These are phyloP conservation scores for Pseudopediastrum boryanum DNA, from an alignment of 139 green algal species.

Conservation along the genomic window DNA sequence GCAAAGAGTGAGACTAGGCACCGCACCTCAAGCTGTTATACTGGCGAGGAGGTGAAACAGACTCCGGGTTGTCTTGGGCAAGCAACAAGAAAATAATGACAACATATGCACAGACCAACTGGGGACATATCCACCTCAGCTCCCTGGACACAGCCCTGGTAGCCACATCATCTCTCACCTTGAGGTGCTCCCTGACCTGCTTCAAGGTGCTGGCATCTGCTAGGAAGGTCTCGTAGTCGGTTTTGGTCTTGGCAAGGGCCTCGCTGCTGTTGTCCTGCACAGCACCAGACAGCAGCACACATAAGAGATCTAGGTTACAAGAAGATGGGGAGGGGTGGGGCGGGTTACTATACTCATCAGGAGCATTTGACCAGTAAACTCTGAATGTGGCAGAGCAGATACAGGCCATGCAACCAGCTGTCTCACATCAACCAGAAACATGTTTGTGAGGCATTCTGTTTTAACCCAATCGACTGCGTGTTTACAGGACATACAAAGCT, in stretches of 20 bases:
- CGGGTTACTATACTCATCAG: neutral
- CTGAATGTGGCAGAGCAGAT: neutral
- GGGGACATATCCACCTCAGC: too few relatives aligned
- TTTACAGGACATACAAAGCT: too few relatives aligned
- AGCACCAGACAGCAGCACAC: neutral
- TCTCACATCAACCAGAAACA: neutral
- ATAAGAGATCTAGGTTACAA: neutral
- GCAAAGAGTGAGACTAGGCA: too few relatives aligned
- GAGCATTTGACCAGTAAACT: neutral
- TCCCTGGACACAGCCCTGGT: too few relatives aligned
- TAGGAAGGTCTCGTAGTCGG: conserved; percentile 71
- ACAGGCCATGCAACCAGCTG: neutral
- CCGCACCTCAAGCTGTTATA: too few relatives aligned
- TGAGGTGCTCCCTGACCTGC: conserved; percentile 48
- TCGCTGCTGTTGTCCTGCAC: conserved; percentile 50
- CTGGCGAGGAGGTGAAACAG: too few relatives aligned
- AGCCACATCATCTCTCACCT: conserved; percentile 5
- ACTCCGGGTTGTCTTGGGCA: too few relatives aligned
- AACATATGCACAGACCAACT: too few relatives aligned
- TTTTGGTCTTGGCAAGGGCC: conserved; percentile 69
- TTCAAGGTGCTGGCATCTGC: conserved; percentile 53
- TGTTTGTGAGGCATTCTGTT: neutral
- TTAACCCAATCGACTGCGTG: neutral
- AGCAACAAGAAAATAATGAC: too few relatives aligned
- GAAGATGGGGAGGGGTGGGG: neutral